These are phyloP conservation scores for Prosopis cineraria DNA, from an alignment of 306 rosid species.

Conservation along the genomic window DNA sequence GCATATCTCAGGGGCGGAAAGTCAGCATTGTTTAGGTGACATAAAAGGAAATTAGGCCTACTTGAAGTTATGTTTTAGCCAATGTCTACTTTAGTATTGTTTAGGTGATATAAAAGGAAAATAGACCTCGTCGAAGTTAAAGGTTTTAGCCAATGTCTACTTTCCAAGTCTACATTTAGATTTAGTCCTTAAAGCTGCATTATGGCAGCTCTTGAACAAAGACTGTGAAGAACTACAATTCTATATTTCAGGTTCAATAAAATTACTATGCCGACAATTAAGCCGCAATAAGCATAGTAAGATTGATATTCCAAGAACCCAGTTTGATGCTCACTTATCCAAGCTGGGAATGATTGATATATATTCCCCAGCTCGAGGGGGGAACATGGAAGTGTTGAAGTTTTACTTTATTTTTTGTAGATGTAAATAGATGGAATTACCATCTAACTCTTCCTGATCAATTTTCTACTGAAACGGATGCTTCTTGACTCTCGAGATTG, in stretches of 20 bases:
- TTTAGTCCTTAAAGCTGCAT: slow-evolving; percentile 2
- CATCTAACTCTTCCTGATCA: background rate
- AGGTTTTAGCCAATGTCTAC: no score
- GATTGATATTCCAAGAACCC: background rate
- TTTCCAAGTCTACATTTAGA: background rate
- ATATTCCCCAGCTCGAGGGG: background rate
- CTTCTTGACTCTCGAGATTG: slow-evolving; percentile 15
- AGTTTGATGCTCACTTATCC: background rate
- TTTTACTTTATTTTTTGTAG: background rate
- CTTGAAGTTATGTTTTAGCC: background rate
- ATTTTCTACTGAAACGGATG: background rate
- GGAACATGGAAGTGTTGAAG: background rate
- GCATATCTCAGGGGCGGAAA: slow-evolving; percentile 5
- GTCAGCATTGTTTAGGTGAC: background rate
- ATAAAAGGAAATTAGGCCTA: background rate
- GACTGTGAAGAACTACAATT: background rate
- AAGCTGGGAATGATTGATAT: background rate
- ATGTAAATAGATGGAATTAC: background rate
- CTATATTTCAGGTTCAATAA: background rate
- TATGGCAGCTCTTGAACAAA: slow-evolving; percentile 3
- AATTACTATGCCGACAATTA: background rate
- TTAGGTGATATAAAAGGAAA: no score
- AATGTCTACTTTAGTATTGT: no score
- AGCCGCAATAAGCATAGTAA: background rate
- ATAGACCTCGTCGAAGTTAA: no score